A percentile compares a stretch with the other conserved stretches of the same genome.
Evolutionary conservation across 257 asterid genomes (phyloP).

Genomic region (Solanum corneliomulleri): DNA sequence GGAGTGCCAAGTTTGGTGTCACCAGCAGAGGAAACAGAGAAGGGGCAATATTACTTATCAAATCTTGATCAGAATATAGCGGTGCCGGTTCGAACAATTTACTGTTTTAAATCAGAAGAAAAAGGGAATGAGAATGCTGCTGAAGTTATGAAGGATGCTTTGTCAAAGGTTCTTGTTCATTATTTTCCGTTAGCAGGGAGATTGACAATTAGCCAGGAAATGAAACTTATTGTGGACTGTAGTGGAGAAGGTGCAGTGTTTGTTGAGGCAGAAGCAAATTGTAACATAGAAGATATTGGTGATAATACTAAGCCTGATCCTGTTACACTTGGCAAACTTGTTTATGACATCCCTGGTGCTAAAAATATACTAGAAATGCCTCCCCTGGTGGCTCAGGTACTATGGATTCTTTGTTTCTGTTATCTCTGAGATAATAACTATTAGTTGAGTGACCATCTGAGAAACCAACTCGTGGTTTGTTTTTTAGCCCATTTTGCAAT

Average conservation of each 20-base stretch:
- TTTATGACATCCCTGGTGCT: conserved; percentile 79
- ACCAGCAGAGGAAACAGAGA: conserved; percentile 54
- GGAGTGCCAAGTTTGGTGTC: conserved; percentile 41
- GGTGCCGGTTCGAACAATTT: conserved; percentile 62
- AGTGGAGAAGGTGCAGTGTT: conserved; percentile 74
- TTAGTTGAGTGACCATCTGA: neutral
- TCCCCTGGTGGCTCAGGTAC: conserved; percentile 79
- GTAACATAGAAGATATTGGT: conserved; percentile 44
- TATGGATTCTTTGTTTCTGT: neutral
- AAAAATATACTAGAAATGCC: conserved; percentile 56
- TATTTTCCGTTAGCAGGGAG: conserved; percentile 78
- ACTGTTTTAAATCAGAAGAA: conserved; percentile 60
- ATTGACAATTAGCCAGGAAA: conserved; percentile 46
- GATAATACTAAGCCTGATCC: conserved; percentile 85
- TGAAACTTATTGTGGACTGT: conserved; percentile 73
- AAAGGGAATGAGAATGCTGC: conserved; percentile 40
- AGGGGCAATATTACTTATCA: conserved; percentile 52
- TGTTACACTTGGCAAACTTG: conserved; percentile 61
- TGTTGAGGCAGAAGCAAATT: conserved; percentile 79
- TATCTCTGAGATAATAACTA: neutral
- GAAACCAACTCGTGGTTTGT: neutral
- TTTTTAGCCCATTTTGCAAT: neutral
- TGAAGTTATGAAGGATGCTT: conserved; percentile 44
- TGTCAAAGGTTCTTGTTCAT: conserved; percentile 57
- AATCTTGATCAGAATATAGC: conserved; percentile 88